A percentile compares a stretch with the other conserved stretches of the same genome.
Conservation (phyloP, 176 grass and related monocot species). For the Carex kokanica region DNA sequence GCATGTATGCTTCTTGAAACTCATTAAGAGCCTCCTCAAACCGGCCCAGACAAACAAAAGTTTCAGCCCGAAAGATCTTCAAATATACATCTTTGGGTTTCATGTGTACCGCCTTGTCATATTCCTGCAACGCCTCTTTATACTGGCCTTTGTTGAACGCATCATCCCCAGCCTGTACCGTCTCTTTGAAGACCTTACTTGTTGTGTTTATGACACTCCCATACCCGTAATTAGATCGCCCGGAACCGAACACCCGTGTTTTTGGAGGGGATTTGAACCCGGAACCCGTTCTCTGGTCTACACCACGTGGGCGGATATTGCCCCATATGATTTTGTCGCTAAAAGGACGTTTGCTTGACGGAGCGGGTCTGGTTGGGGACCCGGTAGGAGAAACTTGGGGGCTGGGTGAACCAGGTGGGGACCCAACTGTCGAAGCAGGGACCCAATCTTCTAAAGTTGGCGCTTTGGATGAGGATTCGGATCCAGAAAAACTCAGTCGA, state of each 20-base stretch:
- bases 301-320: conserved; percentile 52
- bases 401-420: background rate
- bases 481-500: too few species aligned
- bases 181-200: conserved; percentile 25
- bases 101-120: conserved; percentile 45
- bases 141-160: conserved; percentile 53
- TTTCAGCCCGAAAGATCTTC: conserved; percentile 54
- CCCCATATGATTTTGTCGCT: conserved; percentile 18
- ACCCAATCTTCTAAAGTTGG: background rate
- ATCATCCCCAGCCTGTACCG: conserved; percentile 52
- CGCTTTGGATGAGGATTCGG: background rate
- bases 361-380: background rate
- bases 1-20: conserved; percentile 45
- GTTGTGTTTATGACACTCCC: conserved; percentile 55
- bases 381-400: background rate
- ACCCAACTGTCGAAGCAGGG: background rate
- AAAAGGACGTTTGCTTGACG: background rate
- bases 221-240: conserved; percentile 59
- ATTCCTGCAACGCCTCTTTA: conserved; percentile 50
- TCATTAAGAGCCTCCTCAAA: conserved; percentile 55
- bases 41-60: conserved; percentile 46
- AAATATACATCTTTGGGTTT: conserved; percentile 54
- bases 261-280: conserved; percentile 27
- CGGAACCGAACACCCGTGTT: conserved; percentile 53
- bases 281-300: conserved; percentile 18